Evolutionary conservation across 2,329 filamentous ascomycete genomes (phyloP).

Genomic region (Stemphylium vesicarium): DNA sequence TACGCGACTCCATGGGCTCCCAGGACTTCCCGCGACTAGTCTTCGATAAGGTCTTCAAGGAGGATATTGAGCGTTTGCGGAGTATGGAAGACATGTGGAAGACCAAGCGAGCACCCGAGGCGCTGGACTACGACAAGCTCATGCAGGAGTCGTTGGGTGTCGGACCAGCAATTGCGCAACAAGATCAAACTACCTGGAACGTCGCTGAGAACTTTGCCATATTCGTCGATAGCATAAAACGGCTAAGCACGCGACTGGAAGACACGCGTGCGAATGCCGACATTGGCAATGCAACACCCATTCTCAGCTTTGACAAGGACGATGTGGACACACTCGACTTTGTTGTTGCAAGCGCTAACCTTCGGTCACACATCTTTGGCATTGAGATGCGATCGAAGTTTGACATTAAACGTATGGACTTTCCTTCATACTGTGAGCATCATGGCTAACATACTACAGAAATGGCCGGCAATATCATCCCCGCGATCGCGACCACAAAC

Average conservation of each 20-base stretch:
- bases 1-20: slow-evolving; percentile 80
- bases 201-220: slow-evolving; percentile 82
- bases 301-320: slow-evolving; percentile 94
- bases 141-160: slow-evolving; percentile 60
- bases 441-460: slow-evolving; percentile 56
- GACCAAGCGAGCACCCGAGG: slow-evolving; percentile 73
- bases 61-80: slow-evolving; percentile 80
- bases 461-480: slow-evolving; percentile 99
- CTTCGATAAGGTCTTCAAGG: slow-evolving; percentile 90
- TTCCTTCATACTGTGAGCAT: not conserved
- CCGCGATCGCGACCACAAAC: slow-evolving; percentile 96
- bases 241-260: slow-evolving; percentile 76
- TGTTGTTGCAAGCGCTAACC: slow-evolving; percentile 86
- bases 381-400: slow-evolving; percentile 91
- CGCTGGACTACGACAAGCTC: slow-evolving; percentile 72
- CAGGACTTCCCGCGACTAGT: slow-evolving; percentile 77
- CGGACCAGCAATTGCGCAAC: slow-evolving; percentile 61
- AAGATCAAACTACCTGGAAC: slow-evolving; percentile 82
- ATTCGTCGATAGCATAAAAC: slow-evolving; percentile 81
- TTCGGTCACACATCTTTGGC: slow-evolving; percentile 86
- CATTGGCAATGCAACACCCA: slow-evolving; percentile 58
- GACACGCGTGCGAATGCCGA: slow-evolving; percentile 65
- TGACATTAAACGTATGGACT: slow-evolving; percentile 77
- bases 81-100: slow-evolving; percentile 99
- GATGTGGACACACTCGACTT: slow-evolving; percentile 95